Conservation (phyloP, 257 asterid genomes). For the Gentiana macrophylla region DNA sequence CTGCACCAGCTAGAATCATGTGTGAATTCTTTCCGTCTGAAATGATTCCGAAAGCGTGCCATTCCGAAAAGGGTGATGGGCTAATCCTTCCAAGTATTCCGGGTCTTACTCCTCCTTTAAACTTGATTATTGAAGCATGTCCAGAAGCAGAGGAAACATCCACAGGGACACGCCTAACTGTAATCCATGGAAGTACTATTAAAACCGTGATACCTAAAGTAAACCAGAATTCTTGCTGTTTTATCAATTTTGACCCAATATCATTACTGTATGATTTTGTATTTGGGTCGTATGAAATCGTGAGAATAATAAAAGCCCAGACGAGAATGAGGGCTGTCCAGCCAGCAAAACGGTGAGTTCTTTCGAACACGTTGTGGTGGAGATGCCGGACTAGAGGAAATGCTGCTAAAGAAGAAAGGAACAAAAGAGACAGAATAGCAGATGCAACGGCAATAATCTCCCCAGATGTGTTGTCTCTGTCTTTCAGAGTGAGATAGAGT, state of each 20-base stretch:
- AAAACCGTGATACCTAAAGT: slow-evolving; percentile 30
- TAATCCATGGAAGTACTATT: slow-evolving; percentile 53
- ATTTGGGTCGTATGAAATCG: slow-evolving; percentile 36
- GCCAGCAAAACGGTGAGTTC: slow-evolving; percentile 60
- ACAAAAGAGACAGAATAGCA: slow-evolving; percentile 40
- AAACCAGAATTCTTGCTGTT: slow-evolving; percentile 49
- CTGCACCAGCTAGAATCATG: slow-evolving; percentile 78
- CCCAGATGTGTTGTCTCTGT: slow-evolving; percentile 31
- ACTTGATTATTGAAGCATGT: slow-evolving; percentile 55
- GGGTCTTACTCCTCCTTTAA: slow-evolving; percentile 50
- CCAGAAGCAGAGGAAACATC: slow-evolving; percentile 53
- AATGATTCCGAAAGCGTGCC: slow-evolving; percentile 78
- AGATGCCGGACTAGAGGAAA: slow-evolving; percentile 76
- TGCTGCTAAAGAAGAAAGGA: slow-evolving; percentile 46
- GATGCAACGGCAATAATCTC: slow-evolving; percentile 39
- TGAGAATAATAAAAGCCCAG: slow-evolving; percentile 46
- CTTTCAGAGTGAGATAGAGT: slow-evolving; percentile 34
- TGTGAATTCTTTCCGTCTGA: slow-evolving; percentile 50
- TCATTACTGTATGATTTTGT: slow-evolving; percentile 30
- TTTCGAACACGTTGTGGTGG: slow-evolving; percentile 66
- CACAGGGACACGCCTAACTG: slow-evolving; percentile 45
- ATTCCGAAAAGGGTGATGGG: slow-evolving; percentile 67
- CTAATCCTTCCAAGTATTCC: slow-evolving; percentile 64
- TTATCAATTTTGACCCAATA: slow-evolving; percentile 18
- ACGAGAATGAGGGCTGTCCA: slow-evolving; percentile 48